phyloP scores from a whole-genome alignment of 108 stramenopile genomes.

The Aurantiochytrium sp. region DNA sequence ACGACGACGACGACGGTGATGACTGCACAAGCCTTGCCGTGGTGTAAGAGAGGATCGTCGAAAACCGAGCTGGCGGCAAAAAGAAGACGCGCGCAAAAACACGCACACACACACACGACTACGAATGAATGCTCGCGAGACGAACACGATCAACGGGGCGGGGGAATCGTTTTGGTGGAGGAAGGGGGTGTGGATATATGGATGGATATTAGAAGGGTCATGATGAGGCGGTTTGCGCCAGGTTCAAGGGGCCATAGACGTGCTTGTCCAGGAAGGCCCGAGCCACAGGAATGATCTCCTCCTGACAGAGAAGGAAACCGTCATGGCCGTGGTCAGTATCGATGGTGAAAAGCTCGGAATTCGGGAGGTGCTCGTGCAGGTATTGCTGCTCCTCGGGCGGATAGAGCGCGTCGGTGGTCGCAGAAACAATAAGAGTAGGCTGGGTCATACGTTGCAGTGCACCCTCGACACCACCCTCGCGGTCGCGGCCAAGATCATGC shows the following conservation, averaged over 20 bases:
- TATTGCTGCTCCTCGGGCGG: not conserved
- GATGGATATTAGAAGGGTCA: not conserved
- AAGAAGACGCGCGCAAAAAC: too few species aligned
- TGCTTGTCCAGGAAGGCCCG: not conserved
- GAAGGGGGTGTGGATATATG: too few species aligned
- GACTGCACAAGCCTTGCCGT: not conserved
- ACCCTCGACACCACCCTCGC: not conserved
- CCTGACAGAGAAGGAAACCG: constrained; percentile 11
- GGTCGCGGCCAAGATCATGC: not conserved
- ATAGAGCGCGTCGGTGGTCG: not conserved
- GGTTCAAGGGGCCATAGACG: not conserved
- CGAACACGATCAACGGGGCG: too few species aligned
- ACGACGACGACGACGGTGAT: not conserved
- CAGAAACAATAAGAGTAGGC: not conserved
- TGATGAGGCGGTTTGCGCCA: not conserved
- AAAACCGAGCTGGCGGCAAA: too few species aligned
- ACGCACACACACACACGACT: too few species aligned
- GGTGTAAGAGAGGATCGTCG: too few species aligned
- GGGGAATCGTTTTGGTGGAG: too few species aligned
- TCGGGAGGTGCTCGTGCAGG: not conserved
- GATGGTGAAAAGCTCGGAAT: not conserved
- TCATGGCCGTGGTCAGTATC: constrained; percentile 23
- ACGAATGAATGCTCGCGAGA: too few species aligned
- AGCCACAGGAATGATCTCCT: not conserved
- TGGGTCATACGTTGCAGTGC: not conserved